These are phyloP conservation scores for Phytophthora vignae DNA, from an alignment of 352 stramenopile genomes.

Conservation along the genomic window DNA sequence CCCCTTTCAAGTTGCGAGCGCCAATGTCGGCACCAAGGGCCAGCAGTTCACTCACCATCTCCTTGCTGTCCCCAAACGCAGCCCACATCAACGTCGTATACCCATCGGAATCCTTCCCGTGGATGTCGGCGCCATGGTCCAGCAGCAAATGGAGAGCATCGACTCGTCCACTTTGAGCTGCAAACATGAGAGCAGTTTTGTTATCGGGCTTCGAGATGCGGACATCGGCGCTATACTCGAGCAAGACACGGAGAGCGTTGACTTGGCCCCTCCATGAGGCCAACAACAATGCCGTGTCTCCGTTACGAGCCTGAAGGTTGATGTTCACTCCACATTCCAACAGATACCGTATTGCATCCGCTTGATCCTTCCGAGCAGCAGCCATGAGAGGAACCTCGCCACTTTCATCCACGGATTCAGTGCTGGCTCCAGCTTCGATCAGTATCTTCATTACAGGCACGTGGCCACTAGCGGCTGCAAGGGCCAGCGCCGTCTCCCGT, in stretches of 20 bases:
- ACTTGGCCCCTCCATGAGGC: background rate
- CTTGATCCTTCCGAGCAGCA: background rate
- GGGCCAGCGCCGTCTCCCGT: background rate
- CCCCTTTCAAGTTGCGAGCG: no score
- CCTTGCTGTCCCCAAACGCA: no score
- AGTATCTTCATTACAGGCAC: background rate
- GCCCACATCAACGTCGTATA: no score
- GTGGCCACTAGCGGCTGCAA: background rate
- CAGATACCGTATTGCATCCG: background rate
- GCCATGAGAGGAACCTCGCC: background rate
- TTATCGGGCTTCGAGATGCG: background rate
- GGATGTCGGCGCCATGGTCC: no score
- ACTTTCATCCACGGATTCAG: background rate
- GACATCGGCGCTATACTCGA: background rate
- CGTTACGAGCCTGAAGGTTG: background rate
- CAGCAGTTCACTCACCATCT: no score
- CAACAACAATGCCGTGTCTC: background rate
- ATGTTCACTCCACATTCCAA: background rate
- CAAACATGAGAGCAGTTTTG: no score
- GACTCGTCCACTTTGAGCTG: no score
- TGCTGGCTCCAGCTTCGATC: background rate
- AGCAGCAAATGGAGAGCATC: no score
- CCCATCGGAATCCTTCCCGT: no score
- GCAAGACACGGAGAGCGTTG: background rate
- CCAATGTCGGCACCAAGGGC: no score